Percentiles rank a stretch among this genome's conserved stretches.
Evolutionary conservation across 2,329 filamentous ascomycete genomes (phyloP).

Genomic region (Chaetomium sp.): DNA sequence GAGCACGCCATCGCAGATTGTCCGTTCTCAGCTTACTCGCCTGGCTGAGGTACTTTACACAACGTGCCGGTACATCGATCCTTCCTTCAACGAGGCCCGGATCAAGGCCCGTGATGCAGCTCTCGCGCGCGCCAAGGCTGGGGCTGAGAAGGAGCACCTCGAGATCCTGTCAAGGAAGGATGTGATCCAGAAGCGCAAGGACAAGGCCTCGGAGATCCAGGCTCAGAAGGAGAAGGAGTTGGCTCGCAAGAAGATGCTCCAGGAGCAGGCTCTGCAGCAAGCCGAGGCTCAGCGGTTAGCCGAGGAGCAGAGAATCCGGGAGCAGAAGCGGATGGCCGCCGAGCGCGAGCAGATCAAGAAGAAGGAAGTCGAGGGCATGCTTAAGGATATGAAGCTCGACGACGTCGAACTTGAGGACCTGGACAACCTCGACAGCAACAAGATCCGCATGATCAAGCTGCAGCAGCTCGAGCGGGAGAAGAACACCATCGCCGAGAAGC

Average conservation of each 20-base stretch:
- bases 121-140: constrained; percentile 78
- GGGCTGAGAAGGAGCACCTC: constrained; percentile 87
- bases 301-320: constrained; percentile 91
- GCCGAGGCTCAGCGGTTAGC: constrained; percentile 85
- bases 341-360: constrained; percentile 88
- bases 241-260: constrained; percentile 81
- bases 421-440: constrained; percentile 83
- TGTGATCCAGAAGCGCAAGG: constrained; percentile 94
- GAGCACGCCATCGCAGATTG: constrained; percentile 96
- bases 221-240: constrained; percentile 91
- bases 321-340: constrained; percentile 80
- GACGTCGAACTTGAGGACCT: constrained; percentile 79
- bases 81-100: constrained; percentile 80
- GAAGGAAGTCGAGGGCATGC: constrained; percentile 90
- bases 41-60: constrained; percentile 89
- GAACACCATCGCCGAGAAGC: constrained; percentile 89
- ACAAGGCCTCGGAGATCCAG: constrained; percentile 85
- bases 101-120: constrained; percentile 78
- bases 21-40: constrained; percentile 89
- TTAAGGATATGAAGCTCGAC: constrained; percentile 87
- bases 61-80: constrained; percentile 94
- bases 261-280: constrained; percentile 84
- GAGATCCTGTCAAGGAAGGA: constrained; percentile 85
- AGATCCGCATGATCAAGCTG: constrained; percentile 91
- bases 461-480: constrained; percentile 97